Base-by-base conservation (phyloP, 768 basidiomycete genomes). In the Albatrellus ellisii region DNA sequence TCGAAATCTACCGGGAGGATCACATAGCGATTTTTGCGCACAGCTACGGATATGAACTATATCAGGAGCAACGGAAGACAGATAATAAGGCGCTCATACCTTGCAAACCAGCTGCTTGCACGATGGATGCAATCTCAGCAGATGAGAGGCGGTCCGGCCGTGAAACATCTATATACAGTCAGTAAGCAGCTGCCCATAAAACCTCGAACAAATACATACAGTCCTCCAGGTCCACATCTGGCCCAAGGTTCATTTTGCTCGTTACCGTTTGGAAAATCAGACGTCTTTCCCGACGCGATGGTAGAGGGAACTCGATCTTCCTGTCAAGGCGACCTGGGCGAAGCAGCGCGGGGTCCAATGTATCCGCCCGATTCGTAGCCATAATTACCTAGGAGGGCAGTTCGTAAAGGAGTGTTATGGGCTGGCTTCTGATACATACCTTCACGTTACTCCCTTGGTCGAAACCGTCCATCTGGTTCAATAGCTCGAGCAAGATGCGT, bases 401-500 rank as follows among this genome's bases (percentile, higher is more conserved):
- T n/a, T 38, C 18, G 31, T 14, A 31, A 7, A 41, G n/a, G n/a
- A n/a, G n/a, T n/a, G n/a, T n/a, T n/a, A n/a, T n/a, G n/a, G n/a
- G n/a, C n/a, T n/a, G 9, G 6, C n/a, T 5, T 28, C 12, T 26
- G 37, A 8, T 4, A 44, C 64, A 33, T 55, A 87, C 92, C 79
- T 99, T 98, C 57, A 99, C 95, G 53, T 92, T 98, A 58, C 89
- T 91, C 4, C 85, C 85, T 61, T 99, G 95, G 62, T 99, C 95
- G 62, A 99, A 99, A 49, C 95, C 95, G 54, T 99, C 95, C 95
- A 99, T 99, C 57, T 99, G 95, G 58, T 94, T 98, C 46, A 99
- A 69, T 43, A 99, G 66, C 61, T 99, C 95, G 10, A 99, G 77
- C 49, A 99, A 61, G 56, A 99, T 98, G 62, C 95, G 88, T 62